Evolutionary conservation across 345 rosid species (phyloP), one percentile per base, ranked within the genome.

Genomic region (Eucalyptus regnans): DNA sequence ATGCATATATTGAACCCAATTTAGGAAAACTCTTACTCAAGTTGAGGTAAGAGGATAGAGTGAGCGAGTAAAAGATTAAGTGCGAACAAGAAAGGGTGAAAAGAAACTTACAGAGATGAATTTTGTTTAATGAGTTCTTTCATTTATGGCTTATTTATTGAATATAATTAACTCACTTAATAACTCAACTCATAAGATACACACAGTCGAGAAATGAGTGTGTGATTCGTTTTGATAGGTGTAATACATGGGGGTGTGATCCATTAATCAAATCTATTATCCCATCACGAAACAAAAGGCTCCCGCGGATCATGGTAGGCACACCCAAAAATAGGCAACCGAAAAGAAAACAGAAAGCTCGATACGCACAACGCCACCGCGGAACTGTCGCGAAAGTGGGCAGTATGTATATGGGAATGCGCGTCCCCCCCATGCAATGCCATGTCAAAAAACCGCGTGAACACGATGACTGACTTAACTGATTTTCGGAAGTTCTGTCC

Each of bases 361-460:
- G 71, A 62, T 6, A 62, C 4, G 71, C 8, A 62, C 71, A 14
- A 3, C n/a, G n/a, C 66, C 7, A 29, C 80, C 23, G 12, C 9
- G 23, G 44, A 8, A 33, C 37, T 0, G 81, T 31, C 43, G 80
- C 80, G 44, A 68, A 9, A 18, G 80, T 68, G 5, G 23, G 80
- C 92, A 16, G 20, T 16, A 16, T 16, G 8, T 16, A 16, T 51
- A 91, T 87, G 93, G 89, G 93, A 92, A 85, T 62, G 86, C 95
- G 95, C 94, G 95, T 92, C 91, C 29, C 54, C 54, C 54, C 54
- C 54, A 51, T 51, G 54, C 20, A 20, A 51, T 56, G 27, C 3
- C 66, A 86, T 90, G 48, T 89, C 88, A 50, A 79, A 91, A 52
- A 90, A 90, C 89, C 94, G 94, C 56, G 22, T 52, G 4, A 52